Evolutionary conservation across 2,329 filamentous ascomycete species (phyloP).

Genomic region (Phaeoacremonium minimum): DNA sequence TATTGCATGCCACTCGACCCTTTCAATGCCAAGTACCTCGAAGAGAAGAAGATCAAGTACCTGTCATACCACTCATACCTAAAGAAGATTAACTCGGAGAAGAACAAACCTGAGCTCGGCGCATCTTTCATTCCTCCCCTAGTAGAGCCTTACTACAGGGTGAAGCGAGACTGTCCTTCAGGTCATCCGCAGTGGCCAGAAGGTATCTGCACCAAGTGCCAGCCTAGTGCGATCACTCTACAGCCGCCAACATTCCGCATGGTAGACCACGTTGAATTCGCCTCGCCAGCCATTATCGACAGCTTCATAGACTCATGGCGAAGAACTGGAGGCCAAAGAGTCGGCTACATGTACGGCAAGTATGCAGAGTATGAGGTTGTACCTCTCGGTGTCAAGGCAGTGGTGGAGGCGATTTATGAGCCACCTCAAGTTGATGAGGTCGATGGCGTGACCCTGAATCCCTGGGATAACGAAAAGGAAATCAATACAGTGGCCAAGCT

Average conservation of each 20-base stretch:
- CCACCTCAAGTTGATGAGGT: conserved; percentile 85
- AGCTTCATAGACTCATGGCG: conserved; percentile 91
- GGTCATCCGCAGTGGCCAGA: conserved; percentile 93
- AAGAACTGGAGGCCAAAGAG: conserved; percentile 73
- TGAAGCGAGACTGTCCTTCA: conserved; percentile 83
- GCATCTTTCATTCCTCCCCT: conserved; percentile 95
- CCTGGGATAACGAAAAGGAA: conserved; percentile 81
- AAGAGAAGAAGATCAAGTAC: conserved; percentile 98
- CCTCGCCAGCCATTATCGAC: conserved; percentile 78
- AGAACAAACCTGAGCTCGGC: conserved; percentile 91
- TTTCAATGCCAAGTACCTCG: conserved; percentile 82
- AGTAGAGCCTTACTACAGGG: conserved; percentile 87
- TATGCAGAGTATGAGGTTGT: conserved; percentile 91
- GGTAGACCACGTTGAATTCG: conserved; percentile 98
- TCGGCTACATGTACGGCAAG: conserved; percentile 87
- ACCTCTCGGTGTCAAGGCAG: conserved; percentile 87
- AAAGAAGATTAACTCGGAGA: conserved; percentile 90
- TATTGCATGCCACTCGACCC: conserved; percentile 97
- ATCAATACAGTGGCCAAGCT: conserved; percentile 75
- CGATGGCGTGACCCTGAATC: conserved; percentile 79
- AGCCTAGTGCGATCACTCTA: conserved; percentile 92
- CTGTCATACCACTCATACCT: conserved; percentile 93
- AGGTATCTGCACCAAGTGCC: conserved; percentile 96
- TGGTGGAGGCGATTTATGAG: conserved; percentile 97
- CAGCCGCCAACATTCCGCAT: conserved; percentile 92